These are phyloP conservation scores for Heterobasidion parviporum DNA, from an alignment of 1,284 basidiomycete genomes.

Conservation along the genomic window DNA sequence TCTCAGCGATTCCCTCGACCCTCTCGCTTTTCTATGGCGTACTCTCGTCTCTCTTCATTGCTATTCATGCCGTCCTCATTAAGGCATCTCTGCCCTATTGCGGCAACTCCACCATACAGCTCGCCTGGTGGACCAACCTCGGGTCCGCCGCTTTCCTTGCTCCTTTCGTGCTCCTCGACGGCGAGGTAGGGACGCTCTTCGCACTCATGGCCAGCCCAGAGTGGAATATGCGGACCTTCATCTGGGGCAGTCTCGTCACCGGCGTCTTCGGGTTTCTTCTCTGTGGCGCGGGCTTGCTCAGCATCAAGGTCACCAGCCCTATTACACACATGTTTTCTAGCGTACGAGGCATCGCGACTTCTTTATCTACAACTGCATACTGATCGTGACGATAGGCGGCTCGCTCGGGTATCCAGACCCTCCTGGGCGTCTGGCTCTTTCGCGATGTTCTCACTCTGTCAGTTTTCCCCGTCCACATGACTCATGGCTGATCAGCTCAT, in stretches of 20 bases:
- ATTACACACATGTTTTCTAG: slow-evolving; percentile 73
- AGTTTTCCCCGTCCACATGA: slow-evolving; percentile 14
- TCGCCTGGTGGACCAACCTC: slow-evolving; percentile 71
- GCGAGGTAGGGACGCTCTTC: slow-evolving; percentile 38
- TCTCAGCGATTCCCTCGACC: slow-evolving; percentile 32
- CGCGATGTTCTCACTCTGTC: slow-evolving; percentile 58
- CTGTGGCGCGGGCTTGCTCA: slow-evolving; percentile 60
- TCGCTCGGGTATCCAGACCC: slow-evolving; percentile 65
- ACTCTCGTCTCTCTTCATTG: slow-evolving; percentile 64
- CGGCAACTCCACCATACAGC: slow-evolving; percentile 59
- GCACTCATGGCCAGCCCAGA: slow-evolving; percentile 26
- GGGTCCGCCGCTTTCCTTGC: slow-evolving; percentile 56
- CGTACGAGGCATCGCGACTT: slow-evolving; percentile 30
- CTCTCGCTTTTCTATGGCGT: slow-evolving; percentile 60
- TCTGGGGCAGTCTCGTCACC: slow-evolving; percentile 57
- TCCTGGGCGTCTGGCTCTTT: slow-evolving; percentile 63
- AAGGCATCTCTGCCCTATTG: slow-evolving; percentile 60
- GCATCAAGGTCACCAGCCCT: slow-evolving; percentile 67
- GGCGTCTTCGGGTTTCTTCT: slow-evolving; percentile 69
- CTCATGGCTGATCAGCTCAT: neutral
- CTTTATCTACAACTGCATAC: neutral
- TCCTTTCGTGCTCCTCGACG: slow-evolving; percentile 51
- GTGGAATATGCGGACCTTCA: slow-evolving; percentile 48
- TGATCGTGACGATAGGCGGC: slow-evolving; percentile 39
- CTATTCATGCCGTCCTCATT: slow-evolving; percentile 66